Base-by-base conservation (phyloP, 2,329 filamentous ascomycete species). In the Volutella citrinella region DNA sequence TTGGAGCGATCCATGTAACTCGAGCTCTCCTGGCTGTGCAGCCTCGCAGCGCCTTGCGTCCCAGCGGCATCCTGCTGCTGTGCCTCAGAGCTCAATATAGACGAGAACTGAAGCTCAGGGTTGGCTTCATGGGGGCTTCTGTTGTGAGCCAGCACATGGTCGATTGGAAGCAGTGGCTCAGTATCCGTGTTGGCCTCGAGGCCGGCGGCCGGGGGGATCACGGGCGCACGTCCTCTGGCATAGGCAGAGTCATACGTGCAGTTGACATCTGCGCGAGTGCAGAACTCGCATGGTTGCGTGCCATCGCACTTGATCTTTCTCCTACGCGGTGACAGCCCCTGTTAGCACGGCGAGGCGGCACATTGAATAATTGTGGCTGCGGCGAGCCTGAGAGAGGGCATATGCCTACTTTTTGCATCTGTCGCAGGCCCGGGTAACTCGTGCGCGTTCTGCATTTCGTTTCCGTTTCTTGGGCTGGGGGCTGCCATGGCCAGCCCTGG, bases 241-340 rank as follows among this genome's bases (percentile, higher is more conserved):
- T 54, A 54, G 11, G 51, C 32, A 12, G 51, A 50, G 16, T 52
- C 30, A 34, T 52, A 54, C 8, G 48, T 54, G 14, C 51, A 54
- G 12, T 32, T 29, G 2, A 34, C 35, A 34, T 39, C 42, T 30
- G 46, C 42, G 19, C 49, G 38, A 10, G 27, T 28, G 10, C 48
- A 54, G 11, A 53, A 52, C 23, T 40, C 48, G 27, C 50, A 53
- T n/a, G 50, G 50, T 27, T 50, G 46, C 8, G 40, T 40, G 20
- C 50, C 50, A 36, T 50, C 43, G 25, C 50, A 53, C 7, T 50
- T 50, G 29, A 54, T 53, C 34, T 53, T 53, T 20, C 48, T 34
- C 28, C 50, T 53, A 17, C 10, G n/a, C 24, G 9, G 7, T 17
- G 20, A 23, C 5, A 22, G 15, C 10, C 26, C 10, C 18, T 23